phyloP scores from a whole-genome alignment of 768 basidiomycete genomes.

The Calvatia gigantea region DNA sequence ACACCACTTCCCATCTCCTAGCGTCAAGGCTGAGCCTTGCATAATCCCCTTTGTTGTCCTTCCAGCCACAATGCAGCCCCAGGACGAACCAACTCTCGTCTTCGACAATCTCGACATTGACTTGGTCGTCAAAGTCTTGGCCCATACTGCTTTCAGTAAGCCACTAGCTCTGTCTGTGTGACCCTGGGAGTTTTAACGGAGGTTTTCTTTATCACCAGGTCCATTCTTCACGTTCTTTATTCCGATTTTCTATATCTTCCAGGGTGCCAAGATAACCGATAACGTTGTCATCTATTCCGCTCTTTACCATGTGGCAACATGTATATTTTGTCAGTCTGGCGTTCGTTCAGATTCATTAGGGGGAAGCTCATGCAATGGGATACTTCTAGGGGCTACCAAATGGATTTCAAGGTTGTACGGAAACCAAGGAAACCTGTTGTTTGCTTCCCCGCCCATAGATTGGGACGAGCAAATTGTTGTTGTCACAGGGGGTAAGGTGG shows the following conservation, averaged over 20 bases:
- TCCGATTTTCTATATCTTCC: constrained; percentile 75
- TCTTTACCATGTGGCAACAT: constrained; percentile 56
- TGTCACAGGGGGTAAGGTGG: constrained; percentile 77
- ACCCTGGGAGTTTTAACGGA: constrained; percentile 1
- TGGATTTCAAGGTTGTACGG: constrained; percentile 74
- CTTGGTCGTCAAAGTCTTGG: constrained; percentile 72
- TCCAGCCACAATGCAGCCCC: constrained; percentile 24
- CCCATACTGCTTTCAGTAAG: constrained; percentile 78
- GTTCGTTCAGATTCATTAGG: neutral
- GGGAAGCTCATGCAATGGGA: neutral
- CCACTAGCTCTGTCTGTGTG: constrained; percentile 5
- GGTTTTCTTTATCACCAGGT: constrained; percentile 37
- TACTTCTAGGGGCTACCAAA: constrained; percentile 53
- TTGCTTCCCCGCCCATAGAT: constrained; percentile 57
- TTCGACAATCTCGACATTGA: constrained; percentile 77
- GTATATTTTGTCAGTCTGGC: constrained; percentile 59
- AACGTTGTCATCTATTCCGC: constrained; percentile 48
- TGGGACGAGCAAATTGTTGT: constrained; percentile 91
- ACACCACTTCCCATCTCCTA: neutral
- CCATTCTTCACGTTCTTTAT: constrained; percentile 84
- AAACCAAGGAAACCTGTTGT: constrained; percentile 67
- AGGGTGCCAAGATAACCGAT: constrained; percentile 52
- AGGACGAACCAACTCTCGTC: constrained; percentile 42
- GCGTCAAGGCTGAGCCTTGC: constrained; percentile 28
- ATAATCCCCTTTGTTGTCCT: neutral